Base-by-base conservation (phyloP, 441 rosid genomes). In the Euphorbia corollata region DNA sequence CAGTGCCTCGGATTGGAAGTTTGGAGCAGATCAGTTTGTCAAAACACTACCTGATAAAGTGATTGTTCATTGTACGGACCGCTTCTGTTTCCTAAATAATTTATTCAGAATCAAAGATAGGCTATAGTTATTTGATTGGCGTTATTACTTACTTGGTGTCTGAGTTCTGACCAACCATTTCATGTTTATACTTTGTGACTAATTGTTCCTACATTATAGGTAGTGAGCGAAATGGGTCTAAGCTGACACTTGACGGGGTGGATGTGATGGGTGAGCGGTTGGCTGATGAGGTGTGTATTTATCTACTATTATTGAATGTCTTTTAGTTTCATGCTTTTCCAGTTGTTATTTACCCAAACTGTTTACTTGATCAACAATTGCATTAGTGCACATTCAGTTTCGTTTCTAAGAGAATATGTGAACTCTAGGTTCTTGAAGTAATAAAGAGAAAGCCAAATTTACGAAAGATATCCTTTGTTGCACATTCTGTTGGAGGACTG, bases 201-300 rank as follows among this genome's bases (percentile, higher is more conserved):
- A 32, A 58, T 75, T 68, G 61, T 50, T 65, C 41, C 19, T 67
- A 10, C 43, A 70, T 50, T 75, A 59, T 81, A 94, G 98, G 99
- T 73, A 91, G 99, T 54, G 91, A 94, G 59, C 77, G 87, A 39
- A 94, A 91, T 78, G 74, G 63, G 58, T 83, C 81, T 59, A 81
- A 15, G 65, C 83, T 83, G 74, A 82, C 94, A 45, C 73, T 94
- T 51, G 99, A 94, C 79, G 97, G 99, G 36, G 94, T 91, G 69
- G 99, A 91, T 75, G 91, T 94, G 63, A 94, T 94, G 99, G 99
- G 99, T 24, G 97, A 89, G 72, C 88, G 98, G 53, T 78, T 94
- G 71, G 92, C 86, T 19, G 61, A 85, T 60, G 99, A 91, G 92
- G 99, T 94, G 63, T 59, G 71, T 68, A 20, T 63, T 11, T 13